Conservation (phyloP, 805 yeast genomes). For the Aciculoconidium aculeatum region DNA sequence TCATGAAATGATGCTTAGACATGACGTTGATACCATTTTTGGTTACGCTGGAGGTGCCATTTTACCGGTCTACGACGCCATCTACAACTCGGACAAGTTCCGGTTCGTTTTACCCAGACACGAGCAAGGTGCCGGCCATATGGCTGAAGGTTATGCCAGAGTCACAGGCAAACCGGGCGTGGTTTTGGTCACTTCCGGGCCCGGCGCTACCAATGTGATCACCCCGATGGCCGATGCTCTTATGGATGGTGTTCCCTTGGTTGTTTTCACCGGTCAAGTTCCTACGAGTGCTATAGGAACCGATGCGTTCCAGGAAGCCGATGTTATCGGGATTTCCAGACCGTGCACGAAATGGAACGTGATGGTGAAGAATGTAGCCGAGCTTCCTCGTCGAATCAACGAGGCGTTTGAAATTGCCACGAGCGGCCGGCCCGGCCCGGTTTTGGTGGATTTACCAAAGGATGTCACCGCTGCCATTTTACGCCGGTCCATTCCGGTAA, state of each 20-base stretch:
- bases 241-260: conserved; percentile 95
- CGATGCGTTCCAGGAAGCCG: conserved; percentile 99
- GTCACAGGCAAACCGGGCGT: conserved; percentile 97
- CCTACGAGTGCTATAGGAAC: conserved; percentile 95
- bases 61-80: conserved; percentile 95
- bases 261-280: conserved; percentile 96
- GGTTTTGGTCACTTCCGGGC: conserved; percentile 97
- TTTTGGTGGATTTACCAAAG: conserved; percentile 93
- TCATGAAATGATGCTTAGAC: conserved; percentile 98
- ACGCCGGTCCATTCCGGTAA: conserved; percentile 77
- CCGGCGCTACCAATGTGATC: conserved; percentile 97
- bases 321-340: conserved; percentile 92
- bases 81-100: conserved; percentile 83
- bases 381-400: conserved; percentile 89
- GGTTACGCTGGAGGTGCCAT: conserved; percentile 99
- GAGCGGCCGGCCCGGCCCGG: conserved; percentile 97
- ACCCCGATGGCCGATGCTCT: conserved; percentile 99
- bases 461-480: conserved; percentile 94
- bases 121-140: conserved; percentile 99
- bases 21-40: conserved; percentile 90
- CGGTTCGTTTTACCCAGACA: conserved; percentile 90
- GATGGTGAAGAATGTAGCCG: conserved; percentile 93
- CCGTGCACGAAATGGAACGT: conserved; percentile 99
- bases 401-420: conserved; percentile 98
- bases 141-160: conserved; percentile 99